Base-by-base conservation (phyloP, 2,329 filamentous ascomycete species). In the Lasiodiplodia citricola region DNA sequence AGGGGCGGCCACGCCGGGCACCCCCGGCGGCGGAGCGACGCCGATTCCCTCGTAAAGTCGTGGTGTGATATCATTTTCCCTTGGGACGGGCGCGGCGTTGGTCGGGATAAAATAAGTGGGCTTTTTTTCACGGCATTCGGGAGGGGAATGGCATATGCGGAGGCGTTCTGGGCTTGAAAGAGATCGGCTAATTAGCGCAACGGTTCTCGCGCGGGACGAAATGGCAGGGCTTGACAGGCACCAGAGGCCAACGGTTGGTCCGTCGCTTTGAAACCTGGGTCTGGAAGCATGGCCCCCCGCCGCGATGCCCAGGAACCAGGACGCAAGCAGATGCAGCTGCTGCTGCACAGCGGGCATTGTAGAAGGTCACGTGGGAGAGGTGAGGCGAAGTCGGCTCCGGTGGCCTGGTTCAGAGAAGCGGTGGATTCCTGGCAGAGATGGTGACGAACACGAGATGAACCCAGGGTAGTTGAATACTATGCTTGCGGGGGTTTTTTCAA, bases 21-120 rank as follows among this genome's bases (percentile, higher is more conserved):
- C 79, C 25, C 77, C 78, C 18, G 77, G 75, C 16, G 74, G 72
- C 41, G 66, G 66, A 37, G 66, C 56, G 1, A 68, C 66, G 23
- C 66, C 66, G 13, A 68, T 68, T 38, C 65, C 65, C 31, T 67
- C 65, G 28, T 67, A 31, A 47, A 60, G 52, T 56, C 37, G 65
- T 51, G 58, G 58, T 25, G 23, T 28, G 47, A 38, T 25, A 64
- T 64, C 47, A 52, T 37, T 10, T 38, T 51, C 21, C 41, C 23
- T 7, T 23, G 7, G 41, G 44, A 21, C 23, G 18, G 41, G 58
- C 18, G 28, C 14, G 60, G 60, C 60, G 60, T 64, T 52, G n/a
- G 56, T 44, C 38, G n/a, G 56, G 37, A 25, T 13, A 54, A 64
- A 64, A 52, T 18, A 64, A 38, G 44, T 38, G 47, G 60, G 47